These are phyloP conservation scores for Aspergillus carlsbadensis DNA, from an alignment of 495 filamentous ascomycete genomes.

Conservation along the genomic window DNA sequence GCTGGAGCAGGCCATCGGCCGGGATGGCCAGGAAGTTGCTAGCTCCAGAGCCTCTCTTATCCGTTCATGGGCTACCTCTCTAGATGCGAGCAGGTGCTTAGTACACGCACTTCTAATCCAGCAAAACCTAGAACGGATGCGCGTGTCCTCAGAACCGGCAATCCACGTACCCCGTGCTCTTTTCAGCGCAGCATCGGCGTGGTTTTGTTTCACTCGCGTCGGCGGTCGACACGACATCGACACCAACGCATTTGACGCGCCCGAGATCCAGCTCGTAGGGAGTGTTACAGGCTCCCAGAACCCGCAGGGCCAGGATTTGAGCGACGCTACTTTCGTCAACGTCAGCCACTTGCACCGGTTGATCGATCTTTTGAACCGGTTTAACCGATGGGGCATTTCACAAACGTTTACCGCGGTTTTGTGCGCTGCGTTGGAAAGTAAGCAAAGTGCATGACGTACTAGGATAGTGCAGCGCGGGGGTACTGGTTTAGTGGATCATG, in stretches of 20 bases:
- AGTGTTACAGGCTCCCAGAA: not conserved
- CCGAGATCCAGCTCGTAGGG: constrained; percentile 22
- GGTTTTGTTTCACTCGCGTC: constrained; percentile 22
- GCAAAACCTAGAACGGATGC: constrained; percentile 23
- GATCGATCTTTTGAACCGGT: constrained; percentile 32
- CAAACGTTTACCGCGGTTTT: constrained; percentile 27
- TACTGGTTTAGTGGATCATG: too few species aligned
- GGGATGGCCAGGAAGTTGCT: constrained; percentile 19
- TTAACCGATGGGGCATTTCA: constrained; percentile 37
- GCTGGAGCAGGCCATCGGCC: constrained; percentile 29
- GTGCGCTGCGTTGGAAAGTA: constrained; percentile 16
- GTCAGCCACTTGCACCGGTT: constrained; percentile 23
- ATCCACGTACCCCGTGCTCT: constrained; percentile 31
- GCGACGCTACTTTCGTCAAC: constrained; percentile 9
- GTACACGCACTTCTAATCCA: constrained; percentile 27
- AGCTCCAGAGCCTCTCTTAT: not conserved
- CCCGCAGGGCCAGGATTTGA: not conserved
- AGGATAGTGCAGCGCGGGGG: too few species aligned
- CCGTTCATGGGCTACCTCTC: constrained; percentile 18
- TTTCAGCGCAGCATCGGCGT: constrained; percentile 23
- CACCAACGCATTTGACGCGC: constrained; percentile 18
- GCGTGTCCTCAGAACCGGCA: constrained; percentile 28
- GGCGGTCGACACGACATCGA: constrained; percentile 10
- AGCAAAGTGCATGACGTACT: constrained; percentile 1
- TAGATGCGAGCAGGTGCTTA: constrained; percentile 26